Evolutionary conservation across 108 stramenopile species (phyloP).

Genomic region (Nitzschia palea): DNA sequence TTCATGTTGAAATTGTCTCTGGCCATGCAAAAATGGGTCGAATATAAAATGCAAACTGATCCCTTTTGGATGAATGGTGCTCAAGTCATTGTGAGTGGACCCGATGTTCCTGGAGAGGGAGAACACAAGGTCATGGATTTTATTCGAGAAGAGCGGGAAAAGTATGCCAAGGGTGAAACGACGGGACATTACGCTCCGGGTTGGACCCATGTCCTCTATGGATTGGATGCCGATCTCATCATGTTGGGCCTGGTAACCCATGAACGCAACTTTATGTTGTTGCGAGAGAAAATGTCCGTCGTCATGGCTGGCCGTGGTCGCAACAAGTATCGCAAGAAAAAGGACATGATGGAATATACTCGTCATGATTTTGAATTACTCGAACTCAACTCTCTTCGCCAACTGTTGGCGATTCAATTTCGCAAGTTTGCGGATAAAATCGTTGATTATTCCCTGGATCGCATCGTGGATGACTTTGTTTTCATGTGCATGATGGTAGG

Average conservation of each 20-base stretch:
- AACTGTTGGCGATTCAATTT: constrained; percentile 93
- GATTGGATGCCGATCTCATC: constrained; percentile 98
- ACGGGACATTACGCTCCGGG: constrained; percentile 47
- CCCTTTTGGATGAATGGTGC: constrained; percentile 91
- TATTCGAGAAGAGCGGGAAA: constrained; percentile 69
- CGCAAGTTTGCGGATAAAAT: constrained; percentile 66
- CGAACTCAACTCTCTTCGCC: constrained; percentile 79
- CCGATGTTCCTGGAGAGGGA: constrained; percentile 99
- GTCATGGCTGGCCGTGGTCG: constrained; percentile 89
- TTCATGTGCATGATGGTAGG: constrained; percentile 98
- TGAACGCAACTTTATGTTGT: constrained; percentile 94
- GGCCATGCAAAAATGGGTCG: constrained; percentile 91
- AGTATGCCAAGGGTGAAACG: constrained; percentile 30
- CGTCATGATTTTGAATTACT: constrained; percentile 94
- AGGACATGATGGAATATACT: constrained; percentile 92
- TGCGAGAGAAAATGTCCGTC: constrained; percentile 96
- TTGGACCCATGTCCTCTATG: constrained; percentile 93
- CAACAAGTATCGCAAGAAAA: constrained; percentile 85
- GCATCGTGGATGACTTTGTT: constrained; percentile 97
- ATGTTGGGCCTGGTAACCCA: constrained; percentile 97
- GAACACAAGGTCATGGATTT: constrained; percentile 98
- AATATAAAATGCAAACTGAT: constrained; percentile 93
- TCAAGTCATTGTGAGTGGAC: constrained; percentile 92
- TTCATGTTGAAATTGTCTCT: constrained; percentile 94
- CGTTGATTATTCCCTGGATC: constrained; percentile 69